Conservation (phyloP, 192 early-diverging fungal genomes). For the Obelidium mucronatum region DNA sequence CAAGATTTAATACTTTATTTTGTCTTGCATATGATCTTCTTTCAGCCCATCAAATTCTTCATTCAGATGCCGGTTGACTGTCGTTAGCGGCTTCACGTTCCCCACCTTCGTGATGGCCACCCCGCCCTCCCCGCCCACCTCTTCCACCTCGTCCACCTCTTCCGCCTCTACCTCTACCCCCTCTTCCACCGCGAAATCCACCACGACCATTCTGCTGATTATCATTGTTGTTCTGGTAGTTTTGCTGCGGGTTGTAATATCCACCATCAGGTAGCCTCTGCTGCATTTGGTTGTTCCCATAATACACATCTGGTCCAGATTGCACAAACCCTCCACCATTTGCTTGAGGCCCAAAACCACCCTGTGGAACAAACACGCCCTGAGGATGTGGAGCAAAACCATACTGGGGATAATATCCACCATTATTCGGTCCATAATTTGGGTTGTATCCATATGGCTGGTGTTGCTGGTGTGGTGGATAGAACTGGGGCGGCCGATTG, state of each 20-base stretch:
- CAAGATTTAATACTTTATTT: too few relatives aligned
- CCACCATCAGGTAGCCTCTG: too few relatives aligned
- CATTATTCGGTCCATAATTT: not conserved
- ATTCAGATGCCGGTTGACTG: not conserved
- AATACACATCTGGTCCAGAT: not conserved
- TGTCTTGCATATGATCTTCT: not conserved
- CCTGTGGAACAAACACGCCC: not conserved
- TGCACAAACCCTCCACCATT: not conserved
- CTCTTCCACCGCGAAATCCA: conserved; percentile 4
- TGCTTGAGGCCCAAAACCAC: not conserved
- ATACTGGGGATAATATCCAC: not conserved
- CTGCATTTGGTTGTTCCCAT: not conserved
- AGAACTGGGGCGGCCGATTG: conserved; percentile 1
- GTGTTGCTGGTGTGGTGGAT: conserved; percentile 10
- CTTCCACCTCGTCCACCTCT: not conserved
- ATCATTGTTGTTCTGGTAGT: not conserved
- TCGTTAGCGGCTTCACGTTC: not conserved
- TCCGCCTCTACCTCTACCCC: not conserved
- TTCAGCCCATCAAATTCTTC: too few relatives aligned
- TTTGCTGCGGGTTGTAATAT: not conserved
- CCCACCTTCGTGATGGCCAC: not conserved
- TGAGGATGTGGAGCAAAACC: not conserved
- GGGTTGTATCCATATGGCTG: conserved; percentile 5
- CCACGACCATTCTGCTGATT: not conserved
- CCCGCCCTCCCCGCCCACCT: not conserved